A percentile compares a stretch with the other conserved stretches of the same genome.
Conservation (phyloP, 352 stramenopile species). For the Thalassiosira mediterranea region DNA sequence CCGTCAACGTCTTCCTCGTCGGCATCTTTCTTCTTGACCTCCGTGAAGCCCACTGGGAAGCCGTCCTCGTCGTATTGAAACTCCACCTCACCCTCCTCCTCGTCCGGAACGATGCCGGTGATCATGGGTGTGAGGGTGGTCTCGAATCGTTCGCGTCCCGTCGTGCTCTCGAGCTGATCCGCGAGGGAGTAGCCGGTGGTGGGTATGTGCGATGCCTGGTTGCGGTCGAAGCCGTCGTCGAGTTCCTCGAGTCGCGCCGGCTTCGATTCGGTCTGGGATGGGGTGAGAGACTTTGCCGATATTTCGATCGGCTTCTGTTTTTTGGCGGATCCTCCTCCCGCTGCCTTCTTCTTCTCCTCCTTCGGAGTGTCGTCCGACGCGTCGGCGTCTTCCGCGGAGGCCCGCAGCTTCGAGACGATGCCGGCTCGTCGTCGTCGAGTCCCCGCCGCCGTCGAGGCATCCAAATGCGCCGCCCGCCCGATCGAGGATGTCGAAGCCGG, state of each 20-base stretch:
- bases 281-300: conserved; percentile 19
- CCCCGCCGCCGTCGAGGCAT: too few species aligned
- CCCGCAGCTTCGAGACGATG: too few species aligned
- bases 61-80: conserved; percentile 53
- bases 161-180: conserved; percentile 36
- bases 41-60: conserved; percentile 33
- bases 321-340: too few species aligned
- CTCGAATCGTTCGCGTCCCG: conserved; percentile 39
- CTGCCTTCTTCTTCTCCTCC: too few species aligned
- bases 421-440: too few species aligned
- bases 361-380: too few species aligned
- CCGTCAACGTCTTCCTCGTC: conserved; percentile 24
- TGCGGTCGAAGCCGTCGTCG: conserved; percentile 2
- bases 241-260: not conserved
- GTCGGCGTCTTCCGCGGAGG: too few species aligned
- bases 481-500: too few species aligned
- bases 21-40: conserved; percentile 1
- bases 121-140: conserved; percentile 55
- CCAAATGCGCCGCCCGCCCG: too few species aligned
- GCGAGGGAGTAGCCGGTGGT: conserved; percentile 45
- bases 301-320: conserved; percentile 23
- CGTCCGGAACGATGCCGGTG: not conserved
- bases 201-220: conserved; percentile 37
- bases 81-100: conserved; percentile 13
- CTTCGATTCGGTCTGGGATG: conserved; percentile 14